Evolutionary conservation across 345 rosid genomes (phyloP).

Genomic region (Geranium rotundifolium): DNA sequence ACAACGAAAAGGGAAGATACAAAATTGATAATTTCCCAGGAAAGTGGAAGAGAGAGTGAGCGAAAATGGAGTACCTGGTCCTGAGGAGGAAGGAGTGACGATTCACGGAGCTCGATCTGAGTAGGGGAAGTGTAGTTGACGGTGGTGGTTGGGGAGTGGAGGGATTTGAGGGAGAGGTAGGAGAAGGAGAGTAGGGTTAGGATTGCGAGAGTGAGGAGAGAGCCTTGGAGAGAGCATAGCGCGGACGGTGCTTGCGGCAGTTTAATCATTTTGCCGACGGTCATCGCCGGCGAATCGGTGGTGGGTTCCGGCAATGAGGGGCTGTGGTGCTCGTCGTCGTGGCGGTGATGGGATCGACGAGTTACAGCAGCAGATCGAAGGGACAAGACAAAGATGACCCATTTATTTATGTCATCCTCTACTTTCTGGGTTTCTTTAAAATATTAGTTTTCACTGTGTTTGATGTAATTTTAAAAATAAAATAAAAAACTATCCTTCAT

Average conservation of each 20-base stretch:
- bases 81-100: conserved; percentile 29
- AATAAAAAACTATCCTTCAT: no score
- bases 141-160: conserved; percentile 30
- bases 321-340: background rate
- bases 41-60: conserved; percentile 7
- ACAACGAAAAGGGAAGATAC: background rate
- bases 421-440: no score
- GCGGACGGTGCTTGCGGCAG: conserved; percentile 16
- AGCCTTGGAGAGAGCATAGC: conserved; percentile 51
- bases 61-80: conserved; percentile 37
- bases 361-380: no score
- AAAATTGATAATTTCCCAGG: background rate
- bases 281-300: conserved; percentile 30
- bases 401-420: no score
- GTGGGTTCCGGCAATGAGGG: background rate
- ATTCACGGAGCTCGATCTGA: background rate
- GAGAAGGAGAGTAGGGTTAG: conserved; percentile 56
- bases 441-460: no score
- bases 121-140: conserved; percentile 13
- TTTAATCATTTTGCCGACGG: conserved; percentile 31
- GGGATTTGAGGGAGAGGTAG: conserved; percentile 50
- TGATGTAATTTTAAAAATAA: no score
- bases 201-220: conserved; percentile 52
- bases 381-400: no score
- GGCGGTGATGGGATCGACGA: background rate